Evolutionary conservation across 1,139 yeast genomes (phyloP).

Genomic region (Lodderomyces parapsilosis): DNA sequence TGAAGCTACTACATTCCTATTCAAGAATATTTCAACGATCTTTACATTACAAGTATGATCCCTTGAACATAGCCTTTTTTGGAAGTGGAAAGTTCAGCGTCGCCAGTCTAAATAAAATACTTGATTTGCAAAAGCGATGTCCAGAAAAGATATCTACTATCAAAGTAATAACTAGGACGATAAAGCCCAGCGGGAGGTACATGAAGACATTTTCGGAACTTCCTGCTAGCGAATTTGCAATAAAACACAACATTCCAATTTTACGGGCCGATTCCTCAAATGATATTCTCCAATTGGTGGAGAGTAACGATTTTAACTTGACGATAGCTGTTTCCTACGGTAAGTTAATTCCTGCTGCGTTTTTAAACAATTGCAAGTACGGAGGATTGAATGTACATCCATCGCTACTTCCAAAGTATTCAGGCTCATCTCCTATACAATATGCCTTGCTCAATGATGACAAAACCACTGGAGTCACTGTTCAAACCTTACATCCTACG

Average conservation of each 20-base stretch:
- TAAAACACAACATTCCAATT: slow-evolving; percentile 30
- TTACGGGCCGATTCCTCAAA: slow-evolving; percentile 57
- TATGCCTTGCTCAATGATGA: slow-evolving; percentile 70
- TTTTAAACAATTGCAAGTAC: slow-evolving; percentile 46
- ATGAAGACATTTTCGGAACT: slow-evolving; percentile 47
- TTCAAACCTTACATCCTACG: slow-evolving; percentile 87
- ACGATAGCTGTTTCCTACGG: slow-evolving; percentile 93
- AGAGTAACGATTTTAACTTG: slow-evolving; percentile 44
- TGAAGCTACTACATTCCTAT: background rate
- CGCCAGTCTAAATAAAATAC: slow-evolving; percentile 49
- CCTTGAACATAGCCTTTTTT: slow-evolving; percentile 56
- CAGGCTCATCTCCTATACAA: slow-evolving; percentile 93
- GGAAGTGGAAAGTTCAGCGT: slow-evolving; percentile 82
- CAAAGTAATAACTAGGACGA: slow-evolving; percentile 57
- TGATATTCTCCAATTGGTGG: slow-evolving; percentile 46
- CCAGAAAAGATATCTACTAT: slow-evolving; percentile 39
- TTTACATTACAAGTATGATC: slow-evolving; percentile 7
- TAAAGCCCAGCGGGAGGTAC: slow-evolving; percentile 74
- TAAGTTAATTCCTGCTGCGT: slow-evolving; percentile 62
- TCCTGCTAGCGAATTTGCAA: slow-evolving; percentile 52
- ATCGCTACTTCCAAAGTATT: slow-evolving; percentile 73
- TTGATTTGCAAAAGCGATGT: slow-evolving; percentile 26
- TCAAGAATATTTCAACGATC: slow-evolving; percentile 1
- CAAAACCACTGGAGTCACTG: slow-evolving; percentile 71
- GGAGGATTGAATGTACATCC: slow-evolving; percentile 95